Evolutionary conservation across 2,329 filamentous ascomycete species (phyloP).

Genomic region (Pyrenochaeta sp.): DNA sequence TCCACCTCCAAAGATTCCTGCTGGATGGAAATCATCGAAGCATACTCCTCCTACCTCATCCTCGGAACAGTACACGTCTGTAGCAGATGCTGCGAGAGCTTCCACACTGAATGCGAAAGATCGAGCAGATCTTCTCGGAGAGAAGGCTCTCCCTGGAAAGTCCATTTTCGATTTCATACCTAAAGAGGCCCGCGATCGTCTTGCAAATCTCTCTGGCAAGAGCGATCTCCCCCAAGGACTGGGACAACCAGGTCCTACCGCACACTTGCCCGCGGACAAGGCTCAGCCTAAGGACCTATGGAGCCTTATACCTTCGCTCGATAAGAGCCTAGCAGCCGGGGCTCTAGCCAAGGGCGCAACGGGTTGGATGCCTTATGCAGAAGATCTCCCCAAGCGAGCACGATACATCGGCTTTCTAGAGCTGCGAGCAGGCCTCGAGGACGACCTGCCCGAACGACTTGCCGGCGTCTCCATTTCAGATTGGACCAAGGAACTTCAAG

Average conservation of each 20-base stretch:
- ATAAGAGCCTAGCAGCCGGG: slow-evolving; percentile 52
- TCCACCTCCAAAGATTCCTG: slow-evolving; percentile 71
- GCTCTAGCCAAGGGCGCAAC: slow-evolving; percentile 59
- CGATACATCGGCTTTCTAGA: slow-evolving; percentile 86
- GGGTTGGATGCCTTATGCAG: slow-evolving; percentile 82
- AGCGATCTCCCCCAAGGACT: slow-evolving; percentile 77
- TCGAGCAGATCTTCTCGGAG: slow-evolving; percentile 81
- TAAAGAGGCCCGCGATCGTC: slow-evolving; percentile 75
- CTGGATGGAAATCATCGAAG: slow-evolving; percentile 73
- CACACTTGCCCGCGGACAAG: slow-evolving; percentile 69
- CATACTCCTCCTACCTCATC: slow-evolving; percentile 32
- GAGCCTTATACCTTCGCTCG: slow-evolving; percentile 54
- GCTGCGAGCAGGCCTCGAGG: slow-evolving; percentile 68
- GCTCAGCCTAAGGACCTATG: slow-evolving; percentile 63
- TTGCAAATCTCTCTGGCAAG: slow-evolving; percentile 79
- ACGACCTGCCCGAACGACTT: slow-evolving; percentile 64
- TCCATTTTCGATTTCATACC: slow-evolving; percentile 95
- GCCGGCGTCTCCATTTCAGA: slow-evolving; percentile 68
- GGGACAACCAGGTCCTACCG: slow-evolving; percentile 74
- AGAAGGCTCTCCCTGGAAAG: slow-evolving; percentile 83
- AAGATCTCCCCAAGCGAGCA: slow-evolving; percentile 78
- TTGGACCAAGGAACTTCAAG: slow-evolving; percentile 78
- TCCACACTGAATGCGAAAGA: slow-evolving; percentile 78
- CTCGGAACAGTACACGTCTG: slow-evolving; percentile 62
- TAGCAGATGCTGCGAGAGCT: slow-evolving; percentile 77